A percentile compares a stretch with the other conserved stretches of the same genome.
Conservation (phyloP, 257 asterid genomes). For the Solanum lycopersicoides region DNA sequence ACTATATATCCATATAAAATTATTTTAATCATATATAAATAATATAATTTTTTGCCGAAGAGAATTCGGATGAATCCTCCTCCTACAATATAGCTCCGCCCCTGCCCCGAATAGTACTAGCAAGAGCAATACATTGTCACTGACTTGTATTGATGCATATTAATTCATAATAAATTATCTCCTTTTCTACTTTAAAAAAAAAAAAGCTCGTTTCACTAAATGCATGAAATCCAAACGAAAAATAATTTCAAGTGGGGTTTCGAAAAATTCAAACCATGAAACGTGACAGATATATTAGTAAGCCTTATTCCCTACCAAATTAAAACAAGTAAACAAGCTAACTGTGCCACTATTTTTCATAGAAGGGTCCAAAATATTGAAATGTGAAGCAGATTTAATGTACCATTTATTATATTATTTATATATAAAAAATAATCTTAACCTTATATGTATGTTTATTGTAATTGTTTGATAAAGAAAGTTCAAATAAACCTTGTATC, state of each 20-base stretch:
- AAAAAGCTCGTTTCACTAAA: too few relatives aligned
- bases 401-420: too few relatives aligned
- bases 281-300: neutral
- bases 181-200: too few relatives aligned
- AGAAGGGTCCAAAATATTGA: neutral
- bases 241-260: neutral
- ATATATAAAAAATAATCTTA: too few relatives aligned
- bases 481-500: neutral
- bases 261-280: neutral
- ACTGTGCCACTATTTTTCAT: neutral
- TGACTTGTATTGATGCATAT: too few relatives aligned
- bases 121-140: too few relatives aligned
- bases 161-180: too few relatives aligned
- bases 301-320: neutral
- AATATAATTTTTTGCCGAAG: too few relatives aligned
- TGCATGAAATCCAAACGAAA: neutral
- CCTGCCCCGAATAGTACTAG: too few relatives aligned
- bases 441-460: neutral
- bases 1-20: too few relatives aligned
- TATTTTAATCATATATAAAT: too few relatives aligned
- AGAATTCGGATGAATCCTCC: rapidly evolving
- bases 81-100: rapidly evolving
- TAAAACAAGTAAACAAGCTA: neutral
- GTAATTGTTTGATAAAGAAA: neutral
- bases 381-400: too few relatives aligned